Percentiles rank a stretch among this genome's conserved stretches.
phyloP scores from a whole-genome alignment of 345 rosid species.

The Salix exigua region DNA sequence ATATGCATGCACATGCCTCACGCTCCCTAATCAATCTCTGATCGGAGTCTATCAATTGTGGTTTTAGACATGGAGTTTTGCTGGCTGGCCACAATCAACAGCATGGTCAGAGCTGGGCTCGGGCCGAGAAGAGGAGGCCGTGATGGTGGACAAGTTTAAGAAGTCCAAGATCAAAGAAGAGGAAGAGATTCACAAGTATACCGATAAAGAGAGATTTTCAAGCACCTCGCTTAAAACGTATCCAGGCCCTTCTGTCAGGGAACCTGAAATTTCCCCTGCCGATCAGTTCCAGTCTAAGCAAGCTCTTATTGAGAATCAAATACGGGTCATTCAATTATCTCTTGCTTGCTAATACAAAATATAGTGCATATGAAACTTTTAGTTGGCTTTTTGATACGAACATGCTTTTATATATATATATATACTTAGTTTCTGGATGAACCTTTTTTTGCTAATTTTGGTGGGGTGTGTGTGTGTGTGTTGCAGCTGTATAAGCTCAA shows the following conservation, averaged over 20 bases:
- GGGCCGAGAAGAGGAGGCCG: slow-evolving; percentile 21
- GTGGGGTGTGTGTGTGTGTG: not conserved
- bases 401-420: no score
- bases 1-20: no score
- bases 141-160: slow-evolving; percentile 22
- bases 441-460: not conserved
- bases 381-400: not conserved
- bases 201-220: slow-evolving; percentile 1
- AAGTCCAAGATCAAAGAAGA: slow-evolving; percentile 31
- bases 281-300: slow-evolving; percentile 41
- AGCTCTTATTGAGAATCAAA: slow-evolving; percentile 56
- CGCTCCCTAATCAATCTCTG: not conserved
- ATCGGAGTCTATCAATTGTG: not conserved
- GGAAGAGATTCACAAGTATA: not conserved
- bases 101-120: slow-evolving; percentile 38
- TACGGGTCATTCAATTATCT: slow-evolving; percentile 50
- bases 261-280: not conserved
- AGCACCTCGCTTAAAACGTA: not conserved
- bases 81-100: slow-evolving; percentile 44
- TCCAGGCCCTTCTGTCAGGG: slow-evolving; percentile 8
- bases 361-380: no score
- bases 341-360: no score
- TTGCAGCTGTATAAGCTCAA: slow-evolving; percentile 40
- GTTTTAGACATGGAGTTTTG: slow-evolving; percentile 31
- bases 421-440: no score